Percentiles rank a stretch among this genome's conserved stretches.
These are phyloP conservation scores for Primulina huaijiensis DNA, from an alignment of 257 asterid species.

Conservation along the genomic window DNA sequence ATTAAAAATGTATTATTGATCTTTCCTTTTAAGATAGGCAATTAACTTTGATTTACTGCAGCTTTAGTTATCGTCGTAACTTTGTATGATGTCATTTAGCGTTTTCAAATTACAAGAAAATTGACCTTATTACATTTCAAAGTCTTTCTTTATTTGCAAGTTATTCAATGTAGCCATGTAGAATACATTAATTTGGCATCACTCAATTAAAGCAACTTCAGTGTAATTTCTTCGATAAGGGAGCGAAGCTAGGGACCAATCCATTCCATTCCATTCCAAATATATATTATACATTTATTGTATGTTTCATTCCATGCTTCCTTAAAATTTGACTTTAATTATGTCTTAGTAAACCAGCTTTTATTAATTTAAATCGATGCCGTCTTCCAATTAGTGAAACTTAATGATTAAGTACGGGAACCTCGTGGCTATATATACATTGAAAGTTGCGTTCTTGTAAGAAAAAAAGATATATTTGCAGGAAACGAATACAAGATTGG, in stretches of 20 bases:
- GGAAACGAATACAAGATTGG: not conserved
- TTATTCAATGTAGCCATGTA: not conserved
- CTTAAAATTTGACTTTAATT: too few species aligned
- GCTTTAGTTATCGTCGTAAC: constrained; percentile 24
- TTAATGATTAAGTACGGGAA: too few species aligned
- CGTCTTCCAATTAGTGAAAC: too few species aligned
- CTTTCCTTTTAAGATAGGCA: not conserved
- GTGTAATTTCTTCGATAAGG: constrained; percentile 26
- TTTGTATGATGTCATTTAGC: constrained; percentile 25
- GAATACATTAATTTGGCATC: too few species aligned
- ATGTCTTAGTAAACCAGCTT: too few species aligned
- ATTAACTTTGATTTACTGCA: not conserved
- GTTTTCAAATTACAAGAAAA: constrained; percentile 21
- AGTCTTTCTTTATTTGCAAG: constrained; percentile 7
- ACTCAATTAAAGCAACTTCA: constrained; percentile 21
- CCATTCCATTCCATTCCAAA: not conserved
- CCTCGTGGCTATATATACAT: not conserved
- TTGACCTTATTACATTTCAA: constrained; percentile 17
- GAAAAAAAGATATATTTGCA: not conserved
- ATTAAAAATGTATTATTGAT: not conserved
- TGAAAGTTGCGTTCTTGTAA: not conserved
- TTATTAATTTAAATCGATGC: too few species aligned
- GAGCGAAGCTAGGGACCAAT: constrained; percentile 17
- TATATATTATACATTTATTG: too few species aligned
- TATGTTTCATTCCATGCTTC: too few species aligned